These are phyloP conservation scores for Tolypocladium ovalisporum DNA, from an alignment of 2,329 filamentous ascomycete species.

Conservation along the genomic window DNA sequence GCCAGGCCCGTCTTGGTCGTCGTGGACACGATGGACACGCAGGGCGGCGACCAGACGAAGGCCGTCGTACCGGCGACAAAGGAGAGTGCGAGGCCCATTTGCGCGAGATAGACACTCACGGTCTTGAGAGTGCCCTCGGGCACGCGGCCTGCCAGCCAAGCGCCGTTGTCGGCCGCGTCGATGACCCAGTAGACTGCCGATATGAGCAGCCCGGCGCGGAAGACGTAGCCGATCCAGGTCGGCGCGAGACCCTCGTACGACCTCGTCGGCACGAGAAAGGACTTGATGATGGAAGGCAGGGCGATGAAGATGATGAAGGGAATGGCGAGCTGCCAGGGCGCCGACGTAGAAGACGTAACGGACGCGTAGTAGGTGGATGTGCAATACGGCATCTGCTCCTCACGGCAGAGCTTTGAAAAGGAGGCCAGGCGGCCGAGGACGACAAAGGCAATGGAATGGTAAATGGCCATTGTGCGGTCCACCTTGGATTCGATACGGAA, in stretches of 20 bases:
- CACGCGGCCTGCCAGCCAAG: slow-evolving; percentile 55
- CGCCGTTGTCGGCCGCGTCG: slow-evolving; percentile 76
- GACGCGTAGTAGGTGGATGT: slow-evolving; percentile 93
- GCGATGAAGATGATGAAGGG: slow-evolving; percentile 63
- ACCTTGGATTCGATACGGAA: slow-evolving; percentile 56
- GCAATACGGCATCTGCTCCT: slow-evolving; percentile 98
- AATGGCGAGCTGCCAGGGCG: slow-evolving; percentile 76
- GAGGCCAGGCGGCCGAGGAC: slow-evolving; percentile 70
- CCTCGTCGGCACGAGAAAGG: slow-evolving; percentile 69
- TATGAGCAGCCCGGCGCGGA: slow-evolving; percentile 66
- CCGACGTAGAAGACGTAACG: slow-evolving; percentile 81
- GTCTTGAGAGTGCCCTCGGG: slow-evolving; percentile 58
- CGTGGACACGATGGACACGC: slow-evolving; percentile 58
- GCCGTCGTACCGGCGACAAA: slow-evolving; percentile 76
- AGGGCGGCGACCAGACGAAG: slow-evolving; percentile 77
- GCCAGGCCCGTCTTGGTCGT: slow-evolving; percentile 31
- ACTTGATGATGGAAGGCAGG: slow-evolving; percentile 65
- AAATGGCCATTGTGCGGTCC: slow-evolving; percentile 66
- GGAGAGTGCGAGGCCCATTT: slow-evolving; percentile 67
- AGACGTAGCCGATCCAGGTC: slow-evolving; percentile 70
- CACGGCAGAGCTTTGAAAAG: slow-evolving; percentile 83
- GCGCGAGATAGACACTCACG: slow-evolving; percentile 65
- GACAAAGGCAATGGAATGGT: slow-evolving; percentile 78
- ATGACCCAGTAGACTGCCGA: slow-evolving; percentile 78
- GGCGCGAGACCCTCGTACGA: slow-evolving; percentile 83